Conservation (phyloP, 768 basidiomycete species). For the Termitomyces eurrhizus region DNA sequence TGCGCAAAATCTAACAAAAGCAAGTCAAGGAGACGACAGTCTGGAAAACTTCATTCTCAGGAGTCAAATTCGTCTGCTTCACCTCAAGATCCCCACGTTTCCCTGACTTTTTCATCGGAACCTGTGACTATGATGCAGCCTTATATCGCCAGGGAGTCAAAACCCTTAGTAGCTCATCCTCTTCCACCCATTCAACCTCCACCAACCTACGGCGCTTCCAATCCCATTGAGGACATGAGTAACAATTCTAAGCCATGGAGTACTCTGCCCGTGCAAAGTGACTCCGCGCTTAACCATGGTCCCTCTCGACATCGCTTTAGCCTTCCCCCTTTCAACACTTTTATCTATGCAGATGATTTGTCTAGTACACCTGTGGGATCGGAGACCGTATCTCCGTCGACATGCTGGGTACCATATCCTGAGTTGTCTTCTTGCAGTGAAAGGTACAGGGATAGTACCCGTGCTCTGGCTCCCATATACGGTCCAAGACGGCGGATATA, state of each 20-base stretch:
- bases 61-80: neutral
- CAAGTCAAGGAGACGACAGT: constrained; percentile 43
- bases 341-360: neutral
- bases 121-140: constrained; percentile 40
- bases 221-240: neutral
- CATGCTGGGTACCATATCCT: constrained; percentile 7
- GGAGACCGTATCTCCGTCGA: neutral
- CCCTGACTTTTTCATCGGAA: constrained; percentile 21
- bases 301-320: constrained; percentile 2
- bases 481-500: constrained; percentile 52
- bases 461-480: constrained; percentile 61
- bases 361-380: neutral
- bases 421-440: constrained; percentile 8
- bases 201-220: neutral
- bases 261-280: neutral
- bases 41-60: constrained; percentile 28
- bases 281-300: neutral
- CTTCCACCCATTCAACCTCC: neutral
- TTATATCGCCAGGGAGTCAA: constrained; percentile 20
- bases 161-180: neutral
- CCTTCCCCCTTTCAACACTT: constrained; percentile 11
- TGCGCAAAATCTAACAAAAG: constrained; percentile 59
- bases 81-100: constrained; percentile 2
- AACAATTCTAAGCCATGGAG: neutral
- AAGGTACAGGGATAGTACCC: constrained; percentile 24